Evolutionary conservation across 805 yeast species (phyloP).

Genomic region (Danielia reshetovae): DNA sequence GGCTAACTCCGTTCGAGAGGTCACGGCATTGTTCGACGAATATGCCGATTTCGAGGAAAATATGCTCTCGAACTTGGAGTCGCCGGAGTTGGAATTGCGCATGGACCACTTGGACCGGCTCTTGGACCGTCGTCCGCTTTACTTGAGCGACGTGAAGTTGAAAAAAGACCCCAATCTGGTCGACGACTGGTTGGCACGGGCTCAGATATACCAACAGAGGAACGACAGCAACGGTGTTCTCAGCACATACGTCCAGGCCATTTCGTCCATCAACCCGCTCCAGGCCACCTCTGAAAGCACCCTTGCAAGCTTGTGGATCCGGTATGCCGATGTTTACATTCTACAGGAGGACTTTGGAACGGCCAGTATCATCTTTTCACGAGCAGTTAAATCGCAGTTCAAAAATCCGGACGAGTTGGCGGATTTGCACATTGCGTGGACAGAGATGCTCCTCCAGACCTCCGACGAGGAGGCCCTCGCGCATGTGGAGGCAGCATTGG

Average conservation of each 20-base stretch:
- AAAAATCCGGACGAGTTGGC: slow-evolving; percentile 59
- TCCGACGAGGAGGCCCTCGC: slow-evolving; percentile 40
- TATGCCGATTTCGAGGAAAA: slow-evolving; percentile 59
- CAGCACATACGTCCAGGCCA: slow-evolving; percentile 60
- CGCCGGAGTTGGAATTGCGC: slow-evolving; percentile 7
- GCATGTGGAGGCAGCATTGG: slow-evolving; percentile 31
- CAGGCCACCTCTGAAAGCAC: slow-evolving; percentile 28
- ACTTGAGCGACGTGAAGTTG: slow-evolving; percentile 64
- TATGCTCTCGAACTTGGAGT: slow-evolving; percentile 22
- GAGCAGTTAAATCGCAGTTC: slow-evolving; percentile 70
- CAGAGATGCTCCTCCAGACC: slow-evolving; percentile 54
- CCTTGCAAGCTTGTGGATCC: slow-evolving; percentile 63
- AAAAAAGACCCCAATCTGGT: slow-evolving; percentile 60
- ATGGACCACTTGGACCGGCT: slow-evolving; percentile 23
- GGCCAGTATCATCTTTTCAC: slow-evolving; percentile 59
- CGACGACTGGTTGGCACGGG: slow-evolving; percentile 65
- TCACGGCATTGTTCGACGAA: slow-evolving; percentile 59
- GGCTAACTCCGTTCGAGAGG: slow-evolving; percentile 55
- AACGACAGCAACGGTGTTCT: slow-evolving; percentile 32
- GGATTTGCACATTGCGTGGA: slow-evolving; percentile 71
- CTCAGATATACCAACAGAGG: slow-evolving; percentile 37
- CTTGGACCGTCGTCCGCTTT: slow-evolving; percentile 53
- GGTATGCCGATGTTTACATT: slow-evolving; percentile 65
- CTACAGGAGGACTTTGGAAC: slow-evolving; percentile 49
- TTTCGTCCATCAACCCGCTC: slow-evolving; percentile 61